A percentile compares a stretch with the other conserved stretches of the same genome.
These are phyloP conservation scores for Clavispora vitiphila DNA, from an alignment of 805 yeast species.

Conservation along the genomic window DNA sequence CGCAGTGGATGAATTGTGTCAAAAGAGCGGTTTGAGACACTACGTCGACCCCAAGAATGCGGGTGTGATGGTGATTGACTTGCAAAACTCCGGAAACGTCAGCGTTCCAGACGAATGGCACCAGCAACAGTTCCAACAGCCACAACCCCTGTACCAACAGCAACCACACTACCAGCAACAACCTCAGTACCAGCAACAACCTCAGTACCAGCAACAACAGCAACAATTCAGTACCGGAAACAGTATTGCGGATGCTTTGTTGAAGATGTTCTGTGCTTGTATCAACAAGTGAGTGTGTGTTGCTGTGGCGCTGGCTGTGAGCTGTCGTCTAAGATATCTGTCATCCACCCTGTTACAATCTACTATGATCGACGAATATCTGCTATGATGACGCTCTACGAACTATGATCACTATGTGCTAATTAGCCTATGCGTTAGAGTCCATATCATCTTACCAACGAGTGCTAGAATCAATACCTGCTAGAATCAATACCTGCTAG, in stretches of 20 bases:
- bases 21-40: conserved; percentile 50
- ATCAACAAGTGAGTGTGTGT: conserved; percentile 1
- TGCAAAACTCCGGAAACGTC: conserved; percentile 22
- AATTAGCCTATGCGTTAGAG: no score
- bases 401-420: no score
- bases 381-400: no score
- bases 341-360: no score
- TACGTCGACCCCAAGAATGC: conserved; percentile 42
- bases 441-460: no score
- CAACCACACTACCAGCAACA: conserved; percentile 18
- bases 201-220: conserved; percentile 17
- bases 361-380: no score
- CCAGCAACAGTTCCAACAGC: not conserved
- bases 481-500: no score
- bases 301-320: no score
- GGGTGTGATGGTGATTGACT: conserved; percentile 75
- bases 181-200: conserved; percentile 15
- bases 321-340: no score
- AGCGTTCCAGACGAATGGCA: conserved; percentile 9
- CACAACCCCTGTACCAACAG: conserved; percentile 3
- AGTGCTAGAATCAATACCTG: no score
- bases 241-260: conserved; percentile 22
- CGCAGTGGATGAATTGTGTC: conserved; percentile 41
- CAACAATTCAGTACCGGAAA: conserved; percentile 22
- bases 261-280: conserved; percentile 31